phyloP scores from a whole-genome alignment of 1,284 basidiomycete genomes.

The Cryptococcus sp. region DNA sequence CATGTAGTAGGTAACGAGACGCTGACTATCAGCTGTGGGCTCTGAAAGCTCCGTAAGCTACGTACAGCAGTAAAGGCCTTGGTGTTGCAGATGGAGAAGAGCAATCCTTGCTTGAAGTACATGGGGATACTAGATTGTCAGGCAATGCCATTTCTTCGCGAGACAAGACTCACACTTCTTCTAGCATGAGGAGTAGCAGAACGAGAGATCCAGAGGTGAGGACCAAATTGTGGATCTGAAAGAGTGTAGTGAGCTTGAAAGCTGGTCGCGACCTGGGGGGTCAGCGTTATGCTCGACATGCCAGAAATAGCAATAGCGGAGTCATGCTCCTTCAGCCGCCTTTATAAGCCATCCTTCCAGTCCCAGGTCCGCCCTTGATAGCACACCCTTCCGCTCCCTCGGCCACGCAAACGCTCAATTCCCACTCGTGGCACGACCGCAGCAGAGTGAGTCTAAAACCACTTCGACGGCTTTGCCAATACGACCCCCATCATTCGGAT shows the following conservation, averaged over 20 bases:
- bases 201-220: constrained; percentile 77
- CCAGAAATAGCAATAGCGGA: too few species aligned
- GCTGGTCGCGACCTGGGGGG: constrained; percentile 55
- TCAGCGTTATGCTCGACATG: too few species aligned
- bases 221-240: constrained; percentile 88
- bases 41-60: constrained; percentile 16
- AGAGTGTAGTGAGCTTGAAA: constrained; percentile 76
- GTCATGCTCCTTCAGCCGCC: too few species aligned
- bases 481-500: too few species aligned
- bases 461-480: too few species aligned
- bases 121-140: constrained; percentile 56
- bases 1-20: constrained; percentile 90
- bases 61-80: constrained; percentile 78
- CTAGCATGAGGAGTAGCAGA: constrained; percentile 78
- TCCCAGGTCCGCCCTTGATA: too few species aligned
- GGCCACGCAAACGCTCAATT: too few species aligned
- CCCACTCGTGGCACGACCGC: too few species aligned
- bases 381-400: too few species aligned
- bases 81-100: constrained; percentile 72
- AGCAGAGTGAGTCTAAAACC: too few species aligned
- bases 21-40: constrained; percentile 53
- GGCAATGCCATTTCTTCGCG: background rate
- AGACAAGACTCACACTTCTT: constrained; percentile 61
- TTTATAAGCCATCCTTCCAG: too few species aligned
- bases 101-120: constrained; percentile 64